Conservation (phyloP, 495 filamentous ascomycete species). For the Parathielavia hyrcaniae region DNA sequence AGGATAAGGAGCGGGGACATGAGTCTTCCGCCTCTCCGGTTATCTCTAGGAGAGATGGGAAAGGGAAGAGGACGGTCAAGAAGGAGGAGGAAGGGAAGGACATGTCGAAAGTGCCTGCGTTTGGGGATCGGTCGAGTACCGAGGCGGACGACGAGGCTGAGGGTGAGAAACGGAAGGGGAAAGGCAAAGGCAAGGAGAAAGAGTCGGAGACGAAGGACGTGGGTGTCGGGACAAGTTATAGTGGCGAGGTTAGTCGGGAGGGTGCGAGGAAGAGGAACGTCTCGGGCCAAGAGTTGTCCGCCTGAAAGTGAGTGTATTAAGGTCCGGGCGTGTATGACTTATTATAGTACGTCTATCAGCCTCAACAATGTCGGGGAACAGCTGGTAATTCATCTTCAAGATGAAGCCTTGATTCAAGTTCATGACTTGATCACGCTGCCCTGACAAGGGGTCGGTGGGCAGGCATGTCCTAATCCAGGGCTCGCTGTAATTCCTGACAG, state of each 20-base stretch:
- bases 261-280: conserved; percentile 21
- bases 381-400: too few species aligned
- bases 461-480: too few species aligned
- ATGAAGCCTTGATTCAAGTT: too few species aligned
- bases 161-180: not conserved
- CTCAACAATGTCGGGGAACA: too few species aligned
- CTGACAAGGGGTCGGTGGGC: too few species aligned
- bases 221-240: conserved; percentile 45
- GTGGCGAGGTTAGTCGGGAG: conserved; percentile 28
- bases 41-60: conserved; percentile 9
- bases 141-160: conserved; percentile 20
- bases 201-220: conserved; percentile 33
- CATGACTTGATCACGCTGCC: too few species aligned
- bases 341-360: too few species aligned
- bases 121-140: conserved; percentile 25
- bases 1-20: not conserved
- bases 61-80: conserved; percentile 31
- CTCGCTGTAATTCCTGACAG: too few species aligned
- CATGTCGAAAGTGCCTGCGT: conserved; percentile 4
- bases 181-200: not conserved
- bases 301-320: not conserved
- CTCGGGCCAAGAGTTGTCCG: not conserved
- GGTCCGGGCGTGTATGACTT: not conserved
- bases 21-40: not conserved
- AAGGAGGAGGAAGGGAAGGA: conserved; percentile 32